Evolutionary conservation across 2,329 filamentous ascomycete species (phyloP).

Genomic region (Trichophyton schoenleinii): DNA sequence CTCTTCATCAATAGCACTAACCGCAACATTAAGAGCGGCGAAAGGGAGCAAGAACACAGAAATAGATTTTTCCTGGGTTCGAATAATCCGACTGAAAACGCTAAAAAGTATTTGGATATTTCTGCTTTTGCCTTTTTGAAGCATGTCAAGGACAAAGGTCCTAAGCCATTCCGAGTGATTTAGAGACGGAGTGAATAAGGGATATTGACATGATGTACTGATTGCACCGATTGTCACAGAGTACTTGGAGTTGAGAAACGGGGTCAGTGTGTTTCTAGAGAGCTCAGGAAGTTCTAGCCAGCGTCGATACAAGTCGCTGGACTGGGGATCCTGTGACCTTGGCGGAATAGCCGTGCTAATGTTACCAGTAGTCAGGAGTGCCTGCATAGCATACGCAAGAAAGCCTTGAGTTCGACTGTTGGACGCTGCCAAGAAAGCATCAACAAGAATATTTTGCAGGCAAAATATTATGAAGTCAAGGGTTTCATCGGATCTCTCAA

Average conservation of each 20-base stretch:
- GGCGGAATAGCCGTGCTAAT: conserved; percentile 47
- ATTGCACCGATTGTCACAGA: conserved; percentile 50
- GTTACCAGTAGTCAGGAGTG: conserved; percentile 65
- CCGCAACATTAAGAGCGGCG: conserved; percentile 66
- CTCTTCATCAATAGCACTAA: conserved; percentile 56
- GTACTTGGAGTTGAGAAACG: conserved; percentile 78
- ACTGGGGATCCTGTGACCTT: conserved; percentile 42
- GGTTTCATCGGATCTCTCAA: conserved; percentile 62
- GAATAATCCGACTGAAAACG: conserved; percentile 68
- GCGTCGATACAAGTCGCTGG: conserved; percentile 52
- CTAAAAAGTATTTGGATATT: conserved; percentile 69
- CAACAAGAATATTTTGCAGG: conserved; percentile 76
- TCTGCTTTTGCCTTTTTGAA: conserved; percentile 61
- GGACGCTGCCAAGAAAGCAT: conserved; percentile 79
- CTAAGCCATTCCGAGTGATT: conserved; percentile 73
- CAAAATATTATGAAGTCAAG: conserved; percentile 77
- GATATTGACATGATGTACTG: conserved; percentile 52
- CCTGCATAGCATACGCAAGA: conserved; percentile 88
- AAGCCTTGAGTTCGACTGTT: conserved; percentile 83
- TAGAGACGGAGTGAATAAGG: conserved; percentile 58
- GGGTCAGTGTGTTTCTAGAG: conserved; percentile 68
- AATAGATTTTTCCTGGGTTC: conserved; percentile 73
- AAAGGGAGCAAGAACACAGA: conserved; percentile 84
- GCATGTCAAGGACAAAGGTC: conserved; percentile 64
- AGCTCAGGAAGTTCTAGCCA: conserved; percentile 69